These are phyloP conservation scores for Malassezia furfur DNA, from an alignment of 1,284 basidiomycete species.

Conservation along the genomic window DNA sequence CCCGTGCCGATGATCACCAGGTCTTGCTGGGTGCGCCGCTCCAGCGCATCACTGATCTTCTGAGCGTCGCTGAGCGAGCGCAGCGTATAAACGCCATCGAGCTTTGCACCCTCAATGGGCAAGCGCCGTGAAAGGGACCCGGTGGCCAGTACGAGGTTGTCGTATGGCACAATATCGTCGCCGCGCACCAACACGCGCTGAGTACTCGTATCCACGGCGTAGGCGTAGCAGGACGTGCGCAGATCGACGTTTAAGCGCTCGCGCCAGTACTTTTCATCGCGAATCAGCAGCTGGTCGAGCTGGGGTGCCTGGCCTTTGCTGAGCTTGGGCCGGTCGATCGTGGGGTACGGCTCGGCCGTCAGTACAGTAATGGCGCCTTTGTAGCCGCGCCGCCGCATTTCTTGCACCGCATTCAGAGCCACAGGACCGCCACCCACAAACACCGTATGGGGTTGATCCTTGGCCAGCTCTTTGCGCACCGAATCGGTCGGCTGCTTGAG, in stretches of 20 bases:
- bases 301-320: constrained; percentile 78
- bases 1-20: constrained; percentile 78
- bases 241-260: constrained; percentile 71
- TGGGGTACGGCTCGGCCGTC: constrained; percentile 67
- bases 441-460: constrained; percentile 56
- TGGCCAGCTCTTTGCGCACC: constrained; percentile 40
- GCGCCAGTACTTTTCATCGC: constrained; percentile 63
- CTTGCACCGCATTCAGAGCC: constrained; percentile 69
- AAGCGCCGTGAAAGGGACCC: constrained; percentile 54
- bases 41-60: constrained; percentile 62
- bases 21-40: constrained; percentile 52
- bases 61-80: constrained; percentile 65
- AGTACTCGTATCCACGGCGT: constrained; percentile 24
- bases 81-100: constrained; percentile 70
- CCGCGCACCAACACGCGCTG: constrained; percentile 47
- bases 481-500: constrained; percentile 52
- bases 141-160: constrained; percentile 50
- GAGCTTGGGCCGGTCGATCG: constrained; percentile 82
- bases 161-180: constrained; percentile 45
- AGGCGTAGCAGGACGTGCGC: constrained; percentile 54
- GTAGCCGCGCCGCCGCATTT: constrained; percentile 72
- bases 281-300: constrained; percentile 65
- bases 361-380: constrained; percentile 67
- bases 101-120: constrained; percentile 67
- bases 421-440: constrained; percentile 79